Evolutionary conservation across 2,329 filamentous ascomycete species (phyloP).

Genomic region (Rutstroemia sydowiana): DNA sequence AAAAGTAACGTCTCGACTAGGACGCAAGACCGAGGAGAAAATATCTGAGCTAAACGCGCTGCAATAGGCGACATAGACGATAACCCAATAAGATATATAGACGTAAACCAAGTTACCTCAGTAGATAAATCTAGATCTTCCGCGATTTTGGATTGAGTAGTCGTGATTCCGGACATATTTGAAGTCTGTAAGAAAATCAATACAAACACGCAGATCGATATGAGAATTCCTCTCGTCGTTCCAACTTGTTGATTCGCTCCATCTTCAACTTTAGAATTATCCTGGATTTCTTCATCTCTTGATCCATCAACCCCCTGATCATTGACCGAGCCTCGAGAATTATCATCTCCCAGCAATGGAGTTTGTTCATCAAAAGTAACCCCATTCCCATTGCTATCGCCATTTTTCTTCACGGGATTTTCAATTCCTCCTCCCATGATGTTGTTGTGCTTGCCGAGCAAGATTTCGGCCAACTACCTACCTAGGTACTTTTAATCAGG

Average conservation of each 20-base stretch:
- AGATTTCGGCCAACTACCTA: no score
- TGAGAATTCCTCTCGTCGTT: conserved; percentile 33
- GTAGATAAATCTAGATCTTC: conserved; percentile 68
- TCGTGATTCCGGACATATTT: conserved; percentile 77
- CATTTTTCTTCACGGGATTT: background rate
- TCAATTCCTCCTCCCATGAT: background rate
- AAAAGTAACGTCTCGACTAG: conserved; percentile 53
- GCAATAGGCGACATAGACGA: conserved; percentile 58
- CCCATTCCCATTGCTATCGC: background rate
- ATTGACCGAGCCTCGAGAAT: background rate
- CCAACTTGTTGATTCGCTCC: conserved; percentile 27
- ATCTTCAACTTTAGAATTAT: conserved; percentile 28
- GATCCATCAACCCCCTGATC: conserved; percentile 9
- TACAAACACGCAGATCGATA: conserved; percentile 46
- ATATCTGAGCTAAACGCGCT: conserved; percentile 67
- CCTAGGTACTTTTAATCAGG: no score
- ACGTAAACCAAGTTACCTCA: conserved; percentile 73
- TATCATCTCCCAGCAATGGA: conserved; percentile 19
- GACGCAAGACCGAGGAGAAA: conserved; percentile 60
- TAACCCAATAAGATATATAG: conserved; percentile 55
- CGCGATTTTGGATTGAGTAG: conserved; percentile 71
- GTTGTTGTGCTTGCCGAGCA: background rate
- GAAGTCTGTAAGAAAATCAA: conserved; percentile 53
- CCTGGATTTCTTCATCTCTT: background rate
- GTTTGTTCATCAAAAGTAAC: conserved; percentile 14